phyloP scores from a whole-genome alignment of 345 rosid species.

The Kandelia obovata region DNA sequence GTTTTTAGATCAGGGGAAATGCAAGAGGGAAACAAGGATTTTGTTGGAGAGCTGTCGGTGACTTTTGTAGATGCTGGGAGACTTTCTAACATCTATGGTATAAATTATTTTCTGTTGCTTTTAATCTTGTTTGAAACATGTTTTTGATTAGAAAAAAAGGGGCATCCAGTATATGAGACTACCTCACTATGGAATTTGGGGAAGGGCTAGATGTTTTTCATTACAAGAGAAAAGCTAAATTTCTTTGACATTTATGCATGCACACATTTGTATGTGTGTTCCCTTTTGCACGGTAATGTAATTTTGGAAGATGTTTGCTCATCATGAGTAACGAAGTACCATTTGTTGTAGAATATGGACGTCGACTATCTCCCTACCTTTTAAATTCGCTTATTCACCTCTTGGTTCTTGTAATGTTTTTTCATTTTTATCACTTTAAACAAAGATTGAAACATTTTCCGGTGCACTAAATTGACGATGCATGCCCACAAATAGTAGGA shows the following conservation, averaged over 20 bases:
- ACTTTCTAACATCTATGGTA: slow-evolving; percentile 80
- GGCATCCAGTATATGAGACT: too few relatives aligned
- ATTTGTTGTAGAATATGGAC: neutral
- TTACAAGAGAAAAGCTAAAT: neutral
- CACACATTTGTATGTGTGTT: neutral
- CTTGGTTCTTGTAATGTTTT: too few relatives aligned
- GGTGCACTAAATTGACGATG: too few relatives aligned
- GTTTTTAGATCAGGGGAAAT: slow-evolving; percentile 70
- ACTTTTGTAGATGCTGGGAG: slow-evolving; percentile 92
- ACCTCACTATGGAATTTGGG: too few relatives aligned
- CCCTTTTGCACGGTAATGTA: neutral
- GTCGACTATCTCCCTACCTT: too few relatives aligned
- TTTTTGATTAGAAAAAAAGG: too few relatives aligned
- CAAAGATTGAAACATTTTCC: too few relatives aligned
- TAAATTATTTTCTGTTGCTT: slow-evolving; percentile 2
- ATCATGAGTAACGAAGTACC: neutral
- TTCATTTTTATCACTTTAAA: too few relatives aligned
- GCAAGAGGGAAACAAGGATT: slow-evolving; percentile 87
- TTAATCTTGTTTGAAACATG: neutral
- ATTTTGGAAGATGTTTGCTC: slow-evolving; percentile 1
- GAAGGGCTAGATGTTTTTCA: too few relatives aligned
- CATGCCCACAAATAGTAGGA: too few relatives aligned
- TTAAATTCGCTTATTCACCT: too few relatives aligned
- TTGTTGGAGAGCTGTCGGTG: slow-evolving; percentile 88
- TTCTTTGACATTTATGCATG: neutral